Percentiles rank a stretch among this genome's conserved stretches.
Evolutionary conservation across 345 rosid genomes (phyloP).

Genomic region (Dovyalis caffra): DNA sequence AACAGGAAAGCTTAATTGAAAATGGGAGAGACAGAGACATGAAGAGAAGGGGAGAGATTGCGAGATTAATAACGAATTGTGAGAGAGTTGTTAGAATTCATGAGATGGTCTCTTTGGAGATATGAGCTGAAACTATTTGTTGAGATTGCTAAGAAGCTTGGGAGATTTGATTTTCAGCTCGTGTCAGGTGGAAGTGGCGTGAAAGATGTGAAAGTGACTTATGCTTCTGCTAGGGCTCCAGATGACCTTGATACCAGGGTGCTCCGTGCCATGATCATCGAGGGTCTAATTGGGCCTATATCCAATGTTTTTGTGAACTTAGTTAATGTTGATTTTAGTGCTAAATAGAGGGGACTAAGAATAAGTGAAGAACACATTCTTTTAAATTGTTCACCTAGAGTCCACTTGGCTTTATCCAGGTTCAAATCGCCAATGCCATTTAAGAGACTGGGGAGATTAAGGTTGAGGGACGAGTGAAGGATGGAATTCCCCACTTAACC

Average conservation of each 20-base stretch:
- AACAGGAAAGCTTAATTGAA: too few relatives aligned
- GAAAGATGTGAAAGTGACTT: slow-evolving; percentile 21
- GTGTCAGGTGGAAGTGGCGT: slow-evolving; percentile 30
- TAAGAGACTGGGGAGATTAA: slow-evolving; percentile 23
- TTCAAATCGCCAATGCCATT: slow-evolving; percentile 27
- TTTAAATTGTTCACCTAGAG: slow-evolving; percentile 25
- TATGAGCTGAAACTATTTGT: slow-evolving; percentile 24
- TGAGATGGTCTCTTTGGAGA: too few relatives aligned
- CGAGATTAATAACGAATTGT: too few relatives aligned
- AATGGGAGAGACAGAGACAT: too few relatives aligned
- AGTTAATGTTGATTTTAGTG: slow-evolving; percentile 32
- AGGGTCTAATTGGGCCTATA: slow-evolving; percentile 36
- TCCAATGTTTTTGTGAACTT: slow-evolving; percentile 24
- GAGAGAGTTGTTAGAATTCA: too few relatives aligned
- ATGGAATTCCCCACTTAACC: slow-evolving; percentile 31
- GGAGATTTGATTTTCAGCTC: slow-evolving; percentile 28
- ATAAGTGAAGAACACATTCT: slow-evolving; percentile 21
- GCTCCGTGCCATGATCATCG: slow-evolving; percentile 28
- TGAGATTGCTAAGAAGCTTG: slow-evolving; percentile 28
- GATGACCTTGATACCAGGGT: slow-evolving; percentile 34
- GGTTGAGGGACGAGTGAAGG: slow-evolving; percentile 32
- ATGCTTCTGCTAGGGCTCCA: slow-evolving; percentile 25
- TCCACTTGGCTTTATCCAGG: slow-evolving; percentile 27
- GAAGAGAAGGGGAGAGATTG: too few relatives aligned
- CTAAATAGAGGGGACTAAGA: slow-evolving; percentile 28